Evolutionary conservation across 2,329 filamentous ascomycete genomes (phyloP).

Genomic region (Ustulina deusta): DNA sequence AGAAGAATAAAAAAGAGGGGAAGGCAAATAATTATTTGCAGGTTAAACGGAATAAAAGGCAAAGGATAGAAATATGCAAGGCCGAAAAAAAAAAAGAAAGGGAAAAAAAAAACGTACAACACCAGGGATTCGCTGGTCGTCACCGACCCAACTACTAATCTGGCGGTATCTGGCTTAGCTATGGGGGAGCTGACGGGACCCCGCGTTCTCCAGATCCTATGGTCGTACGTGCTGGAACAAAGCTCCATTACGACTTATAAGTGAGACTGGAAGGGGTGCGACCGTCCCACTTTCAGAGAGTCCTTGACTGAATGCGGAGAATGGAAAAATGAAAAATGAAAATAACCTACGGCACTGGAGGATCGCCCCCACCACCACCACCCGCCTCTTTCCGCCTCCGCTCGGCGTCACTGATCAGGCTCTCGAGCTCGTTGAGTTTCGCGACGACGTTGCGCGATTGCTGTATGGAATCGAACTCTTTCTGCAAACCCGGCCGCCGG

Average conservation of each 20-base stretch:
- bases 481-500: conserved; percentile 47
- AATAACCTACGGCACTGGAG: conserved; percentile 61
- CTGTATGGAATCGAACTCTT: conserved; percentile 69
- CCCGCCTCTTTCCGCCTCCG: conserved; percentile 52
- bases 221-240: conserved; percentile 46
- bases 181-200: conserved; percentile 52
- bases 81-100: conserved; percentile 3
- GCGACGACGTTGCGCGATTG: conserved; percentile 64
- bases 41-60: not conserved
- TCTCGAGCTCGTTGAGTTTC: conserved; percentile 70
- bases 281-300: not conserved
- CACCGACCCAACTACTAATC: conserved; percentile 53
- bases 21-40: not conserved
- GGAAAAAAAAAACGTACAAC: conserved; percentile 48
- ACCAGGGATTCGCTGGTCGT: conserved; percentile 53
- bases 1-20: not conserved
- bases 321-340: not conserved
- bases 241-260: conserved; percentile 40
- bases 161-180: conserved; percentile 50
- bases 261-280: not conserved
- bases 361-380: conserved; percentile 38
- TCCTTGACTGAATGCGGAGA: not conserved
- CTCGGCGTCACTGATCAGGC: conserved; percentile 64
- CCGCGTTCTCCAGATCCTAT: conserved; percentile 50
- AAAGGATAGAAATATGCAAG: not conserved